Percentiles rank a stretch among this genome's conserved stretches.
Conservation (phyloP, 768 basidiomycete species). For the Russula virescens region DNA sequence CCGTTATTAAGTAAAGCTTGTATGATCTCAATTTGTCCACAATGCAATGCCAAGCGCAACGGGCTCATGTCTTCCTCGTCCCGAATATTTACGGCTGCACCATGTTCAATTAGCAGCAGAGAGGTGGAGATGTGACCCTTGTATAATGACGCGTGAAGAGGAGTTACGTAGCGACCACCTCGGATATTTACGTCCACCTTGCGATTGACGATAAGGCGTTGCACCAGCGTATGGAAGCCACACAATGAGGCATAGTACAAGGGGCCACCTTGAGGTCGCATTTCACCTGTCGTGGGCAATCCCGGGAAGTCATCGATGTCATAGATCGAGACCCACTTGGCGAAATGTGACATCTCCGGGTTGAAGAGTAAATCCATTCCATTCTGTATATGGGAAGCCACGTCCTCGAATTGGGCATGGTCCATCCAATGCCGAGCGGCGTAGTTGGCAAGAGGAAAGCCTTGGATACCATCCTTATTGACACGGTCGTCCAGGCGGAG, state of each 20-base stretch:
- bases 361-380: neutral
- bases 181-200: neutral
- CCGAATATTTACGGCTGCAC: neutral
- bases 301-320: neutral
- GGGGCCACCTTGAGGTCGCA: neutral
- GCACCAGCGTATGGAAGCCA: neutral
- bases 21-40: neutral
- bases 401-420: neutral
- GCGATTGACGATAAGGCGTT: neutral
- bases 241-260: neutral
- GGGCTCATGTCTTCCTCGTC: neutral
- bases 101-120: neutral
- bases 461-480: no score
- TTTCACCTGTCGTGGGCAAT: neutral
- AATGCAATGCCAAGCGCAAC: neutral
- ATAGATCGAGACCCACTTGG: neutral
- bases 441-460: neutral
- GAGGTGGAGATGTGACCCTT: neutral
- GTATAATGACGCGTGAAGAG: neutral
- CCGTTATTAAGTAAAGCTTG: neutral
- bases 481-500: neutral
- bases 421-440: conserved; percentile 1
- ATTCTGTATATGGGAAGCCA: neutral
- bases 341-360: neutral
- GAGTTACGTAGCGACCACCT: neutral